Evolutionary conservation across 2,329 filamentous ascomycete genomes (phyloP).

Genomic region (Hymenoscyphus fructigenus): DNA sequence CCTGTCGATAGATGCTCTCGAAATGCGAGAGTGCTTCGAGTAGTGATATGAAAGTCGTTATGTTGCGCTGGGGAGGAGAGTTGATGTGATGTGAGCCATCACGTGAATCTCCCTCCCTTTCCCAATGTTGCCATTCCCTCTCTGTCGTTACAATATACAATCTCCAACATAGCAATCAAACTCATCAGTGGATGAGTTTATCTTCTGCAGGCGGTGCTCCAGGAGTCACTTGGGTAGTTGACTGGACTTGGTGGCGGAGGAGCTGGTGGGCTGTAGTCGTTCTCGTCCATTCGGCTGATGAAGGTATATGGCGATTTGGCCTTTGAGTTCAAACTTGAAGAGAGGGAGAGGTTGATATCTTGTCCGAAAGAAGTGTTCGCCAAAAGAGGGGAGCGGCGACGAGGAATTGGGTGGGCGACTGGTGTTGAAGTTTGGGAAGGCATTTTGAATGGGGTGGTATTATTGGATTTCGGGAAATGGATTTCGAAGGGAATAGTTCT

Average conservation of each 20-base stretch:
- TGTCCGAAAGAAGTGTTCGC: constrained; percentile 27
- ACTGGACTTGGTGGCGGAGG: constrained; percentile 64
- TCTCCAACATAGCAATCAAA: background rate
- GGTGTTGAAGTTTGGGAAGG: constrained; percentile 33
- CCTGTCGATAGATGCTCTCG: background rate
- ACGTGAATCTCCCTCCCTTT: constrained; percentile 1
- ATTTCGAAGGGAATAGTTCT: background rate
- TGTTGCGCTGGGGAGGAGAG: background rate
- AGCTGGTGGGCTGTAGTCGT: constrained; percentile 64
- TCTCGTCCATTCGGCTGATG: constrained; percentile 38
- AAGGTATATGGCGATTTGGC: constrained; percentile 30
- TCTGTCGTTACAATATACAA: constrained; percentile 10
- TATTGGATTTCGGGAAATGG: background rate
- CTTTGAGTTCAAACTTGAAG: constrained; percentile 29
- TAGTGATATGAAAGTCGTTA: constrained; percentile 6
- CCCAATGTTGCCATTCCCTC: background rate
- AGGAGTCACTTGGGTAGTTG: constrained; percentile 58
- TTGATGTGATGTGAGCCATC: background rate
- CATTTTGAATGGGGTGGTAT: constrained; percentile 24
- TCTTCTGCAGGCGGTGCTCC: constrained; percentile 39
- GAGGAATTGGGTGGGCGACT: constrained; percentile 38
- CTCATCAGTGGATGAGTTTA: constrained; percentile 11
- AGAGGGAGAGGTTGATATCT: constrained; percentile 32
- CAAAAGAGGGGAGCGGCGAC: constrained; percentile 49
- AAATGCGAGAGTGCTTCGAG: background rate